Conservation (phyloP, 106 monocot species). For the Dendrobium nobile region DNA sequence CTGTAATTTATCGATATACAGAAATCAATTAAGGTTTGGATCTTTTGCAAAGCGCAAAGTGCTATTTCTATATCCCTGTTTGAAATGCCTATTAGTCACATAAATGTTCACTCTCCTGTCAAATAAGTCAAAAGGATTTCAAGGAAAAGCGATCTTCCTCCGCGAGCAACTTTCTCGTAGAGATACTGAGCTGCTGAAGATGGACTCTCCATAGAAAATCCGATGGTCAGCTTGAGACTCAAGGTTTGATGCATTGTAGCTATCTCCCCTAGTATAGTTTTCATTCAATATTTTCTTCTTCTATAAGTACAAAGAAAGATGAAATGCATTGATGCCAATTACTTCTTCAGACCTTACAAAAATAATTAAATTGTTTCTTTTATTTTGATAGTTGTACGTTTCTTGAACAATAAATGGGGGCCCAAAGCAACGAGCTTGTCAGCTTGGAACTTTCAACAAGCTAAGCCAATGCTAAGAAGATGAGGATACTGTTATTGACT, state of each 20-base stretch:
- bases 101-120: too few relatives aligned
- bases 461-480: slow-evolving; percentile 40
- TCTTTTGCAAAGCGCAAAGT: too few relatives aligned
- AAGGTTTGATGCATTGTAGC: slow-evolving; percentile 42
- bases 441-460: slow-evolving; percentile 87
- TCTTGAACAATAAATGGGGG: slow-evolving; percentile 47
- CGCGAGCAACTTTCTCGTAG: too few relatives aligned
- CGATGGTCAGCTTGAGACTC: slow-evolving; percentile 35
- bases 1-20: too few relatives aligned
- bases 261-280: not conserved
- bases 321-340: not conserved
- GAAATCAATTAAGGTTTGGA: too few relatives aligned
- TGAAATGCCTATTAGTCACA: too few relatives aligned
- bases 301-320: not conserved
- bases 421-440: slow-evolving; percentile 92
- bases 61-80: too few relatives aligned
- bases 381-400: not conserved
- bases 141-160: too few relatives aligned
- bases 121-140: too few relatives aligned
- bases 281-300: not conserved
- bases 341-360: not conserved
- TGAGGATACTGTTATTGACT: slow-evolving; percentile 94
- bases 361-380: not conserved
- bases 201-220: slow-evolving; percentile 81
- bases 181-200: slow-evolving; percentile 61